Conservation (phyloP, 208 protist species). For the Trypanosoma grayi region DNA sequence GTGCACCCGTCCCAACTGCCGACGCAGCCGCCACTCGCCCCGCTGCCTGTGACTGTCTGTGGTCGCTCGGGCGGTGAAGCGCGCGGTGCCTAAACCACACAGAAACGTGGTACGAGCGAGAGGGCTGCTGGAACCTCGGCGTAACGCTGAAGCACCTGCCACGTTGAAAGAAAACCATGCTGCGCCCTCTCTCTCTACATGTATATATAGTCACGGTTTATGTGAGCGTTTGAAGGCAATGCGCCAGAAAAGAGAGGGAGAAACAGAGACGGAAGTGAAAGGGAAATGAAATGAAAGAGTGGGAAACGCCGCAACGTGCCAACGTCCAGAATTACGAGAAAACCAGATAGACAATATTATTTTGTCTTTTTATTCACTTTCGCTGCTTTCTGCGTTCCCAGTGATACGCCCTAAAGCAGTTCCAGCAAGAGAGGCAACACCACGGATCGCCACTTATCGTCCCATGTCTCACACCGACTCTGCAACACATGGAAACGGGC, state of each 20-base stretch:
- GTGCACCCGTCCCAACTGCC: not conserved
- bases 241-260: no score
- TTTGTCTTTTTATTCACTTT: conserved; percentile 20
- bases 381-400: not conserved
- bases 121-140: not conserved
- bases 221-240: no score
- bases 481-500: conserved; percentile 6
- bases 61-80: not conserved
- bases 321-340: no score
- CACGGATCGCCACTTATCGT: conserved; percentile 55
- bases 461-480: conserved; percentile 36
- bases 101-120: not conserved
- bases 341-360: not conserved
- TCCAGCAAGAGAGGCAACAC: conserved; percentile 39
- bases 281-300: no score
- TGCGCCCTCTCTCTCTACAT: not conserved
- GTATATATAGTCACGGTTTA: no score
- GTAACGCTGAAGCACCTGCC: not conserved
- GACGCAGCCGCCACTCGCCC: conserved; percentile 2
- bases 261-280: no score
- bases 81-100: not conserved
- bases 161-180: not conserved
- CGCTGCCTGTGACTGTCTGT: not conserved
- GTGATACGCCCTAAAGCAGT: conserved; percentile 2
- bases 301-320: no score